A percentile compares a stretch with the other conserved stretches of the same genome.
These are phyloP conservation scores for Backusella westeae DNA, from an alignment of 192 early-diverging fungal genomes.

Conservation along the genomic window DNA sequence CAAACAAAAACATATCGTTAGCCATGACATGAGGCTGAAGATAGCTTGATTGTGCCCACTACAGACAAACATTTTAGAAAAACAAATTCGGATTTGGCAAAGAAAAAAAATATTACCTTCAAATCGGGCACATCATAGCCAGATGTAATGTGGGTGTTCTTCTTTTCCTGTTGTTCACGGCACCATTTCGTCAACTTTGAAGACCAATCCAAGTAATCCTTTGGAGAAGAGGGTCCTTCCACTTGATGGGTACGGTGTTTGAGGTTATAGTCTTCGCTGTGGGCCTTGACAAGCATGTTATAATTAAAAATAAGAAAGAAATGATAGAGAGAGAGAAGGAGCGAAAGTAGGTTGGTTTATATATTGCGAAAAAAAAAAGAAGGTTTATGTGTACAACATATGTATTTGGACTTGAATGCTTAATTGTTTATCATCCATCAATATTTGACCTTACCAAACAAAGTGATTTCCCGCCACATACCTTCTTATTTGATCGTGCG, in stretches of 20 bases:
- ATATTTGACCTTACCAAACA: slow-evolving; percentile 5
- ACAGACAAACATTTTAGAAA: not conserved
- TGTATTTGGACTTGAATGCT: not conserved
- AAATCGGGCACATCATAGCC: slow-evolving; percentile 16
- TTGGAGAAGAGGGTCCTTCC: slow-evolving; percentile 21
- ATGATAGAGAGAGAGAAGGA: not conserved
- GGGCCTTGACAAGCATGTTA: slow-evolving; percentile 18
- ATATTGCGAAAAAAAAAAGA: not conserved
- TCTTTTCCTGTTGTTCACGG: slow-evolving; percentile 5
- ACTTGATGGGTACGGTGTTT: slow-evolving; percentile 17
- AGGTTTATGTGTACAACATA: not conserved
- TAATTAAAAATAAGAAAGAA: not conserved
- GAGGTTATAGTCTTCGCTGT: slow-evolving; percentile 19
- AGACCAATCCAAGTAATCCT: slow-evolving; percentile 18
- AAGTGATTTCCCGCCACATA: not conserved
- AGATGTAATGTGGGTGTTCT: not conserved
- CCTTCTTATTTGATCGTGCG: not conserved
- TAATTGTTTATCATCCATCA: slow-evolving; percentile 1
- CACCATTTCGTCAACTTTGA: slow-evolving; percentile 11
- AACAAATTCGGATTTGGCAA: not conserved
- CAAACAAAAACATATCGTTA: slow-evolving; percentile 15
- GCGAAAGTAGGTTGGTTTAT: not conserved
- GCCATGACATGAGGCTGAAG: slow-evolving; percentile 24
- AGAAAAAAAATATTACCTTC: not conserved
- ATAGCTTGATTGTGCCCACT: slow-evolving; percentile 22